phyloP scores from a whole-genome alignment of 1,284 basidiomycete genomes.

The Heterobasidion occidentale region DNA sequence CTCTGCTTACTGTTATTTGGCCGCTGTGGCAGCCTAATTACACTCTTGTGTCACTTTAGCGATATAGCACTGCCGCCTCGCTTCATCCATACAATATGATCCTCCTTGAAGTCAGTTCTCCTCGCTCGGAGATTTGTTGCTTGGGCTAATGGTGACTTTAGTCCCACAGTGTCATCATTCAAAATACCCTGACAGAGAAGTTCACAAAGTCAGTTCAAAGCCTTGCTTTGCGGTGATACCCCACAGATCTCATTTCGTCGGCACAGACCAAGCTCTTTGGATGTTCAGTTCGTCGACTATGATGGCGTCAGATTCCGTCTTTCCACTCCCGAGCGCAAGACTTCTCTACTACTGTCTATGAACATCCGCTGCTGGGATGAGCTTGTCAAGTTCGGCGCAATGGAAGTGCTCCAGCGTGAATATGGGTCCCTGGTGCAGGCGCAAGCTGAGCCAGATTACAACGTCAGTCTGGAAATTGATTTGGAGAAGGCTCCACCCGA shows the following conservation, averaged over 20 bases:
- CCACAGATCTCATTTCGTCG: constrained; percentile 10
- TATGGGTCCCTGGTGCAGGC: constrained; percentile 70
- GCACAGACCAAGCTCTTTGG: constrained; percentile 77
- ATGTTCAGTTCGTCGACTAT: constrained; percentile 96
- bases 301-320: constrained; percentile 95
- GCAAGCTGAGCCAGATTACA: constrained; percentile 78
- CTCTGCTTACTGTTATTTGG: constrained; percentile 16
- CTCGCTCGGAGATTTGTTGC: background rate
- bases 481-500: constrained; percentile 77
- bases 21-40: background rate
- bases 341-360: constrained; percentile 85
- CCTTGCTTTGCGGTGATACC: constrained; percentile 3
- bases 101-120: constrained; percentile 52
- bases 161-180: constrained; percentile 91
- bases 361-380: constrained; percentile 96
- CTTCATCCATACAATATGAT: constrained; percentile 42
- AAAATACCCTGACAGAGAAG: constrained; percentile 88
- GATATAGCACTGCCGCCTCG: background rate
- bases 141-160: constrained; percentile 20
- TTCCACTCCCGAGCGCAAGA: constrained; percentile 81
- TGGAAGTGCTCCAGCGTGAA: constrained; percentile 76
- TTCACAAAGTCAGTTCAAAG: constrained; percentile 64
- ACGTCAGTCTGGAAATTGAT: constrained; percentile 84
- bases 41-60: background rate
- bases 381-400: constrained; percentile 82